Evolutionary conservation across 1,139 yeast species (phyloP), one percentile per base, ranked within the genome.

Genomic region (Saccharomyces hybrid): DNA sequence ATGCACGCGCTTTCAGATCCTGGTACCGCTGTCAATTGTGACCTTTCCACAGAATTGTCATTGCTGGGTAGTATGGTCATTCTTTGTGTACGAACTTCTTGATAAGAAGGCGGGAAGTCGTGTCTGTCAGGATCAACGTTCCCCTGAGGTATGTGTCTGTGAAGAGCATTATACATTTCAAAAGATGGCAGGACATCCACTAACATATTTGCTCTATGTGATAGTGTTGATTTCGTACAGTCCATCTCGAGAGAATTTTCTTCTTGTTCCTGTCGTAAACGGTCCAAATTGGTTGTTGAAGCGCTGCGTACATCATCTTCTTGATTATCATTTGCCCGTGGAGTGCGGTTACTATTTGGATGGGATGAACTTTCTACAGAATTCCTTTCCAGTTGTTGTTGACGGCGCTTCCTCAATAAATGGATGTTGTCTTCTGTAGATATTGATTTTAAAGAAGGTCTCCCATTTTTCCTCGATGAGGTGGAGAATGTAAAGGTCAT

Each of bases 101-200:
- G 65, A 51, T 67, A 67, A n/a, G 57, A 58, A 6, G 70, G 70
- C 8, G 70, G 70, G 47, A 65, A 64, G 53, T 67, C 70, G 47
- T 66, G 69, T 42, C 62, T 59, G 54, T 66, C 70, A 5, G 69
- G 67, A 51, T 68, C 62, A 1, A 65, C 62, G 52, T 67, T 69
- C 2, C 71, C 72, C 46, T 64, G 65, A 2, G 72, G 72, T 42
- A 69, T 68, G 54, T 67, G 69, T 50, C 70, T 62, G 49, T 68
- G 71, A 52, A 69, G 53, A 3, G 68, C 62, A 47, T 69, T 68
- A 53, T 68, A 69, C 63, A 69, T 64, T 49, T 69, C 71, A 51
- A 69, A 69, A 1, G 72, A 69, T 1, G 72, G 72, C 14, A 69
- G 51, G 6, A 69, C 67, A 47, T 69, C 72, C 5, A 68, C 63